phyloP scores from a whole-genome alignment of 768 basidiomycete genomes.

The Mycena belliarum region DNA sequence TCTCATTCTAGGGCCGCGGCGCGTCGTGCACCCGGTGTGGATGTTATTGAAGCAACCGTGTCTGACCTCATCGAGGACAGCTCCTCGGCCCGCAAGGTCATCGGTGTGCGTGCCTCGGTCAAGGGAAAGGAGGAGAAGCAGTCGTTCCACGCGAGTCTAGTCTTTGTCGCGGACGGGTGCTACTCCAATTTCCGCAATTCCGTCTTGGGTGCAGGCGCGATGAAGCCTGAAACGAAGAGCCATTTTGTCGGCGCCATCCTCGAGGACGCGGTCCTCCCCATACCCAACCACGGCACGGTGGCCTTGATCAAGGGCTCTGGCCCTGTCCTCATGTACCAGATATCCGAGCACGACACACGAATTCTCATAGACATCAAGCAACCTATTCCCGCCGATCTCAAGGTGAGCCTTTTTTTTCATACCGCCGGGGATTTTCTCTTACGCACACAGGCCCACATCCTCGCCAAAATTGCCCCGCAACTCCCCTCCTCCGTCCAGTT shows the following conservation, averaged over 20 bases:
- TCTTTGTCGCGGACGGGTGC: constrained; percentile 91
- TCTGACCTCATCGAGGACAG: constrained; percentile 70
- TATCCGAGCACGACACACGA: constrained; percentile 83
- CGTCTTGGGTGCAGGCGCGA: constrained; percentile 56
- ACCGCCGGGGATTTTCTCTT: constrained; percentile 6
- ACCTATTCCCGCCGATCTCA: constrained; percentile 81
- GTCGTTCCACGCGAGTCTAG: constrained; percentile 70
- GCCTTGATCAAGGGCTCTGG: constrained; percentile 78
- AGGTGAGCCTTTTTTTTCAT: constrained; percentile 43
- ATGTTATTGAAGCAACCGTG: constrained; percentile 84
- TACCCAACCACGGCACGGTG: constrained; percentile 82
- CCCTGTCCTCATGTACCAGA: constrained; percentile 92
- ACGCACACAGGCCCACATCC: constrained; percentile 59
- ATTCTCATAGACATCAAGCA: constrained; percentile 90
- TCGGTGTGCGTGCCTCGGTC: constrained; percentile 64
- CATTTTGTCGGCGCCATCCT: constrained; percentile 88
- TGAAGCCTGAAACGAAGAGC: constrained; percentile 60
- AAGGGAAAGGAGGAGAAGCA: constrained; percentile 42
- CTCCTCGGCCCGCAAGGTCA: constrained; percentile 43
- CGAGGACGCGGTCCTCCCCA: constrained; percentile 72
- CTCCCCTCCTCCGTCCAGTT: constrained; percentile 73
- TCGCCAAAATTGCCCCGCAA: constrained; percentile 72
- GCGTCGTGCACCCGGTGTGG: constrained; percentile 59
- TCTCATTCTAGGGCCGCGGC: constrained; percentile 45
- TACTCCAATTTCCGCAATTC: constrained; percentile 85